phyloP scores from a whole-genome alignment of 805 yeast genomes.

The Metschnikowia reukaufii region DNA sequence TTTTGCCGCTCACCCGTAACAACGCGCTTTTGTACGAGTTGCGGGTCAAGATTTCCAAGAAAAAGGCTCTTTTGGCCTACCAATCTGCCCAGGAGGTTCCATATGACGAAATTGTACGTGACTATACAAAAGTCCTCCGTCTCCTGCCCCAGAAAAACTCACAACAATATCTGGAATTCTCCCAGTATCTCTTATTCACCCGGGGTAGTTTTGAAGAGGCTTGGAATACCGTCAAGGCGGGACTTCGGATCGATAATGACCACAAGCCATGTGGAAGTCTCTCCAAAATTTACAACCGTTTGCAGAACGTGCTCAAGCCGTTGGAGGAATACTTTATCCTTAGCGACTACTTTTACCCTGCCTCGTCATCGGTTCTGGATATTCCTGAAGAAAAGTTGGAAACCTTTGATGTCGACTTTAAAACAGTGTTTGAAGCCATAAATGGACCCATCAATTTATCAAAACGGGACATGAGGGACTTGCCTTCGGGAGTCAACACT shows the following conservation, averaged over 20 bases:
- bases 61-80: slow-evolving; percentile 2
- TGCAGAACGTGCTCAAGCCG: slow-evolving; percentile 38
- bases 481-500: slow-evolving; percentile 36
- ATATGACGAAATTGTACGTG: slow-evolving; percentile 16
- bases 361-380: slow-evolving; percentile 7
- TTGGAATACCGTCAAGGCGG: slow-evolving; percentile 54
- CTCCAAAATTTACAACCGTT: slow-evolving; percentile 53
- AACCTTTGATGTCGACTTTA: slow-evolving; percentile 11
- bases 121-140: slow-evolving; percentile 28
- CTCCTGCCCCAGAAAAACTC: slow-evolving; percentile 29
- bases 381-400: slow-evolving; percentile 13
- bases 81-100: neutral
- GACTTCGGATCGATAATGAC: slow-evolving; percentile 79
- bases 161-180: slow-evolving; percentile 23
- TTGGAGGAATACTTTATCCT: slow-evolving; percentile 48
- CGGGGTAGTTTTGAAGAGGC: slow-evolving; percentile 54
- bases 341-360: slow-evolving; percentile 25
- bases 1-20: slow-evolving; percentile 42
- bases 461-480: slow-evolving; percentile 24
- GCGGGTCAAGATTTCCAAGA: slow-evolving; percentile 26
- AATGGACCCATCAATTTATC: slow-evolving; percentile 26
- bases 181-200: slow-evolving; percentile 45
- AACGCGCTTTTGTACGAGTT: slow-evolving; percentile 37
- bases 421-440: slow-evolving; percentile 3
- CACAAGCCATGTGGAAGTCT: slow-evolving; percentile 54